Percentiles rank a stretch among this genome's conserved stretches.
These are phyloP conservation scores for Cyclostephanos tholiformis DNA, from an alignment of 108 stramenopile genomes.

Conservation along the genomic window DNA sequence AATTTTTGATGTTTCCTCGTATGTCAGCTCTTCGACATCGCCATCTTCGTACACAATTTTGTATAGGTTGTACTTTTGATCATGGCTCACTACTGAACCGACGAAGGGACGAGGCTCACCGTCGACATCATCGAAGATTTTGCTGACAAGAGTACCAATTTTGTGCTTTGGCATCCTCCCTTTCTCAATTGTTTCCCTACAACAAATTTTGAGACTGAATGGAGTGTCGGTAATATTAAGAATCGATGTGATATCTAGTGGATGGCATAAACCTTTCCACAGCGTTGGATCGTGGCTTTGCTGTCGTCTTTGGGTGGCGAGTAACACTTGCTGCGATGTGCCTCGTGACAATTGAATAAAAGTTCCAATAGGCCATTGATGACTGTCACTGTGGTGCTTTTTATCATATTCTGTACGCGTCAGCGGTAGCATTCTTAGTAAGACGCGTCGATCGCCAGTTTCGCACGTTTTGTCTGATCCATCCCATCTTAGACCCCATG, in stretches of 20 bases:
- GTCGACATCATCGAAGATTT: constrained; percentile 1
- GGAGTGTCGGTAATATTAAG: constrained; percentile 19
- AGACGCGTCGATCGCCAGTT: constrained; percentile 50
- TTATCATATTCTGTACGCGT: constrained; percentile 27
- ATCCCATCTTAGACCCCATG: constrained; percentile 36
- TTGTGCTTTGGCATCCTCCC: not conserved
- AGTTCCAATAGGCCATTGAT: constrained; percentile 83
- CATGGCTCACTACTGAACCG: constrained; percentile 4
- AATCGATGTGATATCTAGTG: constrained; percentile 55
- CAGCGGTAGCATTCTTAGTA: constrained; percentile 67
- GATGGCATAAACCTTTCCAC: constrained; percentile 63
- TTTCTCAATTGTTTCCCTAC: constrained; percentile 40
- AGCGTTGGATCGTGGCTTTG: constrained; percentile 58
- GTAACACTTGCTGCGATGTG: constrained; percentile 11
- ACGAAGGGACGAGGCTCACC: constrained; percentile 11
- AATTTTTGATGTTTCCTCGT: constrained; percentile 3
- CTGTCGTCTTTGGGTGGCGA: constrained; percentile 66
- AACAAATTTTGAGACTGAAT: constrained; percentile 33
- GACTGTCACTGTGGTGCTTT: constrained; percentile 65
- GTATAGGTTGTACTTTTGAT: not conserved
- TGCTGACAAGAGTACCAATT: not conserved
- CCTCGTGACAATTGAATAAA: constrained; percentile 48
- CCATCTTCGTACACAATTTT: constrained; percentile 15
- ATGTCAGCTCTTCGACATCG: constrained; percentile 6
- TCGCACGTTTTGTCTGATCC: constrained; percentile 9